These are phyloP conservation scores for Crithidia fasciculata DNA, from an alignment of 208 protist genomes.

Conservation along the genomic window DNA sequence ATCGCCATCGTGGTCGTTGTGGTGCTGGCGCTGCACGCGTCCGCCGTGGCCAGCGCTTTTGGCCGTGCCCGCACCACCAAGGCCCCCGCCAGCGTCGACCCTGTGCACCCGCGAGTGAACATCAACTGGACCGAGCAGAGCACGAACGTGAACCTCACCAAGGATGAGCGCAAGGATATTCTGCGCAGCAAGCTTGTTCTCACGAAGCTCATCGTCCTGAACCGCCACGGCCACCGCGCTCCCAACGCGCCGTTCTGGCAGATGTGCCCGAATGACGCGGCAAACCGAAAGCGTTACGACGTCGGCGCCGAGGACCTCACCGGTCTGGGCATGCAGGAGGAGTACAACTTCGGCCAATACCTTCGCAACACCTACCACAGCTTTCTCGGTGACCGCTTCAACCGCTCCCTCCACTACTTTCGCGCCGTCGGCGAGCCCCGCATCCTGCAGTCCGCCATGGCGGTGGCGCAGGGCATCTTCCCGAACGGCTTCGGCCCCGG, in stretches of 20 bases:
- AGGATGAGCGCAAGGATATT: conserved; percentile 40
- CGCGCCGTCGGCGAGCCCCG: conserved; percentile 85
- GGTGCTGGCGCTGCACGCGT: conserved; percentile 14
- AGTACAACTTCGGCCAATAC: conserved; percentile 75
- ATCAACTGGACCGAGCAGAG: conserved; percentile 62
- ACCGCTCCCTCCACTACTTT: conserved; percentile 80
- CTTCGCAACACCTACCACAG: conserved; percentile 55
- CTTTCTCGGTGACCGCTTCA: conserved; percentile 77
- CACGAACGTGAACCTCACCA: conserved; percentile 38
- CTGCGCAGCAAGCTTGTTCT: conserved; percentile 58
- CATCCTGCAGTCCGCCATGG: conserved; percentile 83
- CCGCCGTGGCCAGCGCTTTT: conserved; percentile 16
- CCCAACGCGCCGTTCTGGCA: conserved; percentile 83
- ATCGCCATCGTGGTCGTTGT: conserved; percentile 2
- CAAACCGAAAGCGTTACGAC: conserved; percentile 59
- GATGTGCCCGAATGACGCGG: conserved; percentile 67
- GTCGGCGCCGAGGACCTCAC: conserved; percentile 74
- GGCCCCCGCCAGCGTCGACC: conserved; percentile 10
- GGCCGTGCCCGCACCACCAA: conserved; percentile 3
- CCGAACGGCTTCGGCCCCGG: conserved; percentile 80
- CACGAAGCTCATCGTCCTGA: conserved; percentile 77
- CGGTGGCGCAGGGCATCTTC: conserved; percentile 77
- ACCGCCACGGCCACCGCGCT: conserved; percentile 82
- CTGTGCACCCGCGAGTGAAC: conserved; percentile 52
- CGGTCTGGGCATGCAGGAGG: conserved; percentile 81